Conservation (phyloP, 352 stramenopile genomes). For the Globisporangium nagaii region DNA sequence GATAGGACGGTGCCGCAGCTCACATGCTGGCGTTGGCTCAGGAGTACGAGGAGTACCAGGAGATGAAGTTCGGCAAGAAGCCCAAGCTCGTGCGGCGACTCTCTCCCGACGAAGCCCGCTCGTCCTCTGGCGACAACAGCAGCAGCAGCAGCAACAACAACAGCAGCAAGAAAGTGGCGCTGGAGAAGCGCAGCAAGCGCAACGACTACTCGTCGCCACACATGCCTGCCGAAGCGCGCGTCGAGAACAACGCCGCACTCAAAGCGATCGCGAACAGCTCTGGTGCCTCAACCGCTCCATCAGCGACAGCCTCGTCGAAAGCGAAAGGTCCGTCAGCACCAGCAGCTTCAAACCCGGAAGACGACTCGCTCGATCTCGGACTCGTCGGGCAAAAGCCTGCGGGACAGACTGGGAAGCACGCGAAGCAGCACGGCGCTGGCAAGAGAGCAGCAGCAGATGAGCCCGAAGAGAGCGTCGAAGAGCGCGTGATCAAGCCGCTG, state of each 20-base stretch:
- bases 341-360: conserved; percentile 18
- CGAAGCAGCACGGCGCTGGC: neutral
- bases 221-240: conserved; percentile 70
- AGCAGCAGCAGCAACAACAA: conserved; percentile 1
- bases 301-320: neutral
- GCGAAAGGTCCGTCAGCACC: neutral
- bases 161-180: conserved; percentile 30
- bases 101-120: conserved; percentile 37
- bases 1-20: neutral
- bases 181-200: conserved; percentile 53
- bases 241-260: conserved; percentile 74
- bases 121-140: conserved; percentile 16
- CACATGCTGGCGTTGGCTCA: conserved; percentile 14
- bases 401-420: conserved; percentile 18
- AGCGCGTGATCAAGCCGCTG: conserved; percentile 82
- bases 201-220: conserved; percentile 76
- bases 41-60: conserved; percentile 91
- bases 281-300: neutral
- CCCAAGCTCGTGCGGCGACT: conserved; percentile 78
- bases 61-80: conserved; percentile 89
- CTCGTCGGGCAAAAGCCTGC: conserved; percentile 64
- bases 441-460: conserved; percentile 35
- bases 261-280: conserved; percentile 41
- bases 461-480: conserved; percentile 50
- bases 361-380: conserved; percentile 46